phyloP scores from a whole-genome alignment of 371 early-diverging fungal species.

The Mycotypha africana region DNA sequence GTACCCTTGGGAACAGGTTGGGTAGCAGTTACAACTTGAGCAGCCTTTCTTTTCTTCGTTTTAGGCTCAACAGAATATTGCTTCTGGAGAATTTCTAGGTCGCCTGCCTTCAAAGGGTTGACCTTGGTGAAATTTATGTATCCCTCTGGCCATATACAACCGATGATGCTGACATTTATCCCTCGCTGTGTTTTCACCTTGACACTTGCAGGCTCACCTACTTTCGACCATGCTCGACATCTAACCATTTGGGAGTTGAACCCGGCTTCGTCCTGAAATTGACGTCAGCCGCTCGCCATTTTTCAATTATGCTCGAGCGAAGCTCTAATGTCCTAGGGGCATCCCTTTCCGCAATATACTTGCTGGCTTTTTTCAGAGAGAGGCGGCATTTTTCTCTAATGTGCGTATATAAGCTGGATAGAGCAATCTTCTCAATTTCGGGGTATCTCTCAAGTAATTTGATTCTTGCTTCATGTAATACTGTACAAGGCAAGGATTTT shows the following conservation, averaged over 20 bases:
- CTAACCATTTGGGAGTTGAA: neutral
- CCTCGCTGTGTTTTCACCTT: neutral
- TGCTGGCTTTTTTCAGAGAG: neutral
- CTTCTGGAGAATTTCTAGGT: too few species aligned
- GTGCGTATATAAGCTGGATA: too few species aligned
- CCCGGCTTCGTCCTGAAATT: neutral
- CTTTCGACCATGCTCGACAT: too few species aligned
- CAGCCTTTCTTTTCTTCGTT: slow-evolving; percentile 8
- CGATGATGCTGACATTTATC: slow-evolving; percentile 4
- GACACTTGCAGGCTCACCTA: too few species aligned
- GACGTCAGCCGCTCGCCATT: slow-evolving; percentile 2
- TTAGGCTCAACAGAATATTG: too few species aligned
- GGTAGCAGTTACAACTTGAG: too few species aligned
- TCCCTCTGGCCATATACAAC: slow-evolving; percentile 1
- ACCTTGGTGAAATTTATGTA: slow-evolving; percentile 1
- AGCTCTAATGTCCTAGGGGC: neutral
- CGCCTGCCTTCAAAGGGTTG: too few species aligned
- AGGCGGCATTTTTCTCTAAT: too few species aligned
- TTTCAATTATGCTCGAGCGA: neutral
- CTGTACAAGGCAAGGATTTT: slow-evolving; percentile 2
- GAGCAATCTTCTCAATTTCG: too few species aligned
- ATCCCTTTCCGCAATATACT: slow-evolving; percentile 3
- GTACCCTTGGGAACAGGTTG: slow-evolving; percentile 4
- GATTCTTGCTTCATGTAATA: too few species aligned
- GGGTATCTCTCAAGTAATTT: slow-evolving; percentile 1